Conservation (phyloP, 306 rosid genomes). For the Inga laurina region DNA sequence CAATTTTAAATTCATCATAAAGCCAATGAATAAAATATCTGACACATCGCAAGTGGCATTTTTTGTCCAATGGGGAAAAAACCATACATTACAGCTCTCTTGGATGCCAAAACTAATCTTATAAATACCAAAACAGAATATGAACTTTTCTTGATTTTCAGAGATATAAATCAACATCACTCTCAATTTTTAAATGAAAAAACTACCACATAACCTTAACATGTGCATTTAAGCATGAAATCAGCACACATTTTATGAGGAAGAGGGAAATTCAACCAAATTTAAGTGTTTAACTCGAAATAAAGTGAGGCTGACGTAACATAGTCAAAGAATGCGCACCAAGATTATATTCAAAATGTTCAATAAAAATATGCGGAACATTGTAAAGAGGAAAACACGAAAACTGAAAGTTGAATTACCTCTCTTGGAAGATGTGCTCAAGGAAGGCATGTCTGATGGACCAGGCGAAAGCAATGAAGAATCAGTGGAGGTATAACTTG, state of each 20-base stretch:
- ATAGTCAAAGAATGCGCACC: background rate
- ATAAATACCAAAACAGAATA: background rate
- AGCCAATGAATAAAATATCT: background rate
- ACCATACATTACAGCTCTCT: background rate
- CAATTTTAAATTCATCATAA: background rate
- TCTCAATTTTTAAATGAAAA: background rate
- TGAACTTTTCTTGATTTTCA: background rate
- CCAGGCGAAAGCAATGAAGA: slow-evolving; percentile 21
- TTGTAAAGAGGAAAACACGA: background rate
- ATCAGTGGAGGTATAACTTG: slow-evolving; percentile 31
- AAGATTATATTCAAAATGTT: background rate
- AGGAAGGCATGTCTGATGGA: slow-evolving; percentile 28
- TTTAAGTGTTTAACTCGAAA: background rate
- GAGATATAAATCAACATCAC: background rate
- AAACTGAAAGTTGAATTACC: slow-evolving; percentile 39
- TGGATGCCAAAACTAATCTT: background rate
- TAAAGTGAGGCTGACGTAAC: background rate
- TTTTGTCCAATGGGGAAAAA: background rate
- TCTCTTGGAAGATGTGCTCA: slow-evolving; percentile 36
- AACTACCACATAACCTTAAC: background rate
- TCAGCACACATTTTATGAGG: background rate
- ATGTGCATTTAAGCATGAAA: background rate
- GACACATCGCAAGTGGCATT: background rate
- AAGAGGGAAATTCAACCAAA: background rate
- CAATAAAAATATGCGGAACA: background rate